Evolutionary conservation across 2,329 filamentous ascomycete species (phyloP), one percentile per base, ranked within the genome.

Genomic region (Botryotinia convoluta): DNA sequence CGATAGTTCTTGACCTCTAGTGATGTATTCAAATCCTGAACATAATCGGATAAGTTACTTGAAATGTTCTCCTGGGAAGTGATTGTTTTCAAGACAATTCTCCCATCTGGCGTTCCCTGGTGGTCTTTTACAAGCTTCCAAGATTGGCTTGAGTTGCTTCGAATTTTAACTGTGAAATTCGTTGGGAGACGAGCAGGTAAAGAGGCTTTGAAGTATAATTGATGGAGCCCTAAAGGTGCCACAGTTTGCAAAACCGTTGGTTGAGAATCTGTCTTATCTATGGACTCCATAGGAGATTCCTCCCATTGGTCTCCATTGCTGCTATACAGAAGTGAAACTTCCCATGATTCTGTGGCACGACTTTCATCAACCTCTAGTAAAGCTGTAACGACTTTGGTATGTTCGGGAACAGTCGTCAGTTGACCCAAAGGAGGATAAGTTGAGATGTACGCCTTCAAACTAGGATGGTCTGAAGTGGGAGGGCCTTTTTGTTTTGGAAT

Each of bases 391-490:
- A 42, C 51, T 16, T 26, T 69, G 1, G 81, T 80, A 22, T 32
- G 12, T 12, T 42, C n/a, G n/a, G n/a, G 48, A 32, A 93, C 79
- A 67, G 88, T 85, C 2, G 93, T 94, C 37, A 92, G 87, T 80
- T 95, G 92, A 2, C 91, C 93, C 69, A 97, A 82, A 1, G 93
- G 89, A 20, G 95, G 95, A 78, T 90, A 91, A 74, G 86, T 89
- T 8, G 85, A 87, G 22, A 92, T 81, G 75, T 85, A 84, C 35
- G 87, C 86, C 79, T 79, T 80, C 80, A 81, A 81, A 87, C 87
- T 82, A 87, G 79, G 78, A 81, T 82, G 82, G 83, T 86, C 76
- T 48, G 74, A 72, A 64, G 77, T 32, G 39, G 75, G 75, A 73
- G 75, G 75, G 22, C 70, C 71, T 72, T 80, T 81, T 73, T 81